These are phyloP conservation scores for Sarcocystis neurona DNA, from an alignment of 169 alveolate species.

Conservation along the genomic window DNA sequence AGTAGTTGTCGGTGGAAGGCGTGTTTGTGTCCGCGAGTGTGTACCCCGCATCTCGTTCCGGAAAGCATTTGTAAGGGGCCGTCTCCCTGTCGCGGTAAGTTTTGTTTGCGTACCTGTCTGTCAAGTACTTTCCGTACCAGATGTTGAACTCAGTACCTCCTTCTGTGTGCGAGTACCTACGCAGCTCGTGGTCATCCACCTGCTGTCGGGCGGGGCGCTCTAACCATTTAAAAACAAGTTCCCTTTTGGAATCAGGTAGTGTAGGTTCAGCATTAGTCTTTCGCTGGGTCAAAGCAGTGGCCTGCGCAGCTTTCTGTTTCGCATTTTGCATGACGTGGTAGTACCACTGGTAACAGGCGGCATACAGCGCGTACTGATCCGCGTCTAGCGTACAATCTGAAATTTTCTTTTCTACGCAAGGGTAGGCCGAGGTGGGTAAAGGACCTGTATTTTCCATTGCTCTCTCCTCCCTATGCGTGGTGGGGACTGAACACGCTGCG, in stretches of 20 bases:
- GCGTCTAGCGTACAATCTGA: too few species aligned
- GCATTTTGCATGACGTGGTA: background rate
- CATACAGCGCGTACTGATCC: constrained; percentile 14
- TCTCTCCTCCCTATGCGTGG: too few species aligned
- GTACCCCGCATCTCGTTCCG: constrained; percentile 95
- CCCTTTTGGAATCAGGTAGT: constrained; percentile 35
- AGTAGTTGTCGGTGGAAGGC: constrained; percentile 80
- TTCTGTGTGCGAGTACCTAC: constrained; percentile 69
- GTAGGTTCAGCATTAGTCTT: background rate
- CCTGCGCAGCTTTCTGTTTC: background rate
- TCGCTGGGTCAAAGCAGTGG: background rate
- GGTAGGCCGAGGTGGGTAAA: too few species aligned
- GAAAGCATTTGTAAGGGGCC: constrained; percentile 91
- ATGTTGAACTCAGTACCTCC: constrained; percentile 97
- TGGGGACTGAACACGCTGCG: too few species aligned
- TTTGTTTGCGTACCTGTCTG: constrained; percentile 85
- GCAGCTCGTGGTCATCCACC: background rate
- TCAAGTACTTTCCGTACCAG: constrained; percentile 98
- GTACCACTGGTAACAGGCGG: constrained; percentile 29
- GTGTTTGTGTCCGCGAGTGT: constrained; percentile 92
- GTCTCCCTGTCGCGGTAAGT: constrained; percentile 84
- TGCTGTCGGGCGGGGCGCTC: constrained; percentile 63
- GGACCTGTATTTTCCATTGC: too few species aligned
- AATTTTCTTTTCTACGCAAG: too few species aligned
- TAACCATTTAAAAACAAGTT: constrained; percentile 42